Evolutionary conservation across 1,139 yeast species (phyloP), one percentile per base, ranked within the genome.

Genomic region (Scheffersomyces illinoinensis): DNA sequence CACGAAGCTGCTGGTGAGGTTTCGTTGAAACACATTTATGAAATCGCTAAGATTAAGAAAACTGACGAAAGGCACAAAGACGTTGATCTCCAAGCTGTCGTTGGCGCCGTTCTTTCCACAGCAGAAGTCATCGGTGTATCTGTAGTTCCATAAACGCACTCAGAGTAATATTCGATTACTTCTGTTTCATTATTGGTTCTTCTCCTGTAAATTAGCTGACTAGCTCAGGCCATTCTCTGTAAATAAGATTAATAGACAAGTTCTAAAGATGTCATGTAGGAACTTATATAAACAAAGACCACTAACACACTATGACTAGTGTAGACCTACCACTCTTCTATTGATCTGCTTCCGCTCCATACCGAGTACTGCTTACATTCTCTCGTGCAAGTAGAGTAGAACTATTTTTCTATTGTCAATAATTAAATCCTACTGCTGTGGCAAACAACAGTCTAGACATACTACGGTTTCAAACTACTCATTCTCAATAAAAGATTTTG

Each of bases 1-100:
- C 75, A 75, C 56, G 77, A 77, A 20, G 73, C 74, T 43, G 89
- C 87, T 17, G 98, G 97, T 47, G 84, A 85, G 62, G 77, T 95
- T 55, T 87, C 95, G 43, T 83, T 95, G 66, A 95, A 95, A 75
- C 98, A 95, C 74, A 84, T 93, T 43, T 95, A 91, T 74, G 98
- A 95, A 75, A 91, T 95, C 69, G 99, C 99, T 53, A 90, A 93
- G 77, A 90, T 95, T 67, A 95, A 95, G 77, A 87, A 92, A 74
- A 88, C 91, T 20, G 99, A 95, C 72, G 87, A 86, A 4, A 85
- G 91, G 70, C 97, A 93, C 74, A 84, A 87, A 61, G 82, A 85
- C 59, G 78, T 90, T 60, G 91, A 88, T 43, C 73, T 93, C 72
- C 86, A 90, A 71, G 85, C 90, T 50, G 88, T 95, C 56, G 91